These are phyloP conservation scores for Chaetomium globosum DNA, from an alignment of 2,329 filamentous ascomycete genomes.

Conservation along the genomic window DNA sequence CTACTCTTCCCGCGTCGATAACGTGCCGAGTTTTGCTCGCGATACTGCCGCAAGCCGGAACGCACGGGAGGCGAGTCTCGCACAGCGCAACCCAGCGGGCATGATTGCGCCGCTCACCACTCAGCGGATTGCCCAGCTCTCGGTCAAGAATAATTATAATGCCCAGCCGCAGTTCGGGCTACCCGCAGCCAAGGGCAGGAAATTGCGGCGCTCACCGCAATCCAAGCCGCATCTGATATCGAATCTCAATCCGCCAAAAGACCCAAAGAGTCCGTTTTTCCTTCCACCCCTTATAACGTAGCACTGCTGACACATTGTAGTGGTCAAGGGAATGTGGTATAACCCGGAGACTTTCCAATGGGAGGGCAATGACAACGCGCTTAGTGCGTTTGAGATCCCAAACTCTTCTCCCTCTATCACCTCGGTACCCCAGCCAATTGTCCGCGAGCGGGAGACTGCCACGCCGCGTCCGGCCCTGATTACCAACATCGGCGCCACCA, in stretches of 20 bases:
- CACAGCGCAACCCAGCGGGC: conserved; percentile 61
- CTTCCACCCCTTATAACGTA: conserved; percentile 1
- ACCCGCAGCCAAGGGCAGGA: conserved; percentile 55
- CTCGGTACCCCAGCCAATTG: conserved; percentile 48
- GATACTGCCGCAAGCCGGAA: conserved; percentile 68
- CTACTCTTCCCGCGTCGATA: conserved; percentile 59
- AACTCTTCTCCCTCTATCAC: conserved; percentile 57
- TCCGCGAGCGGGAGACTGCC: conserved; percentile 59
- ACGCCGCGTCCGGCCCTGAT: conserved; percentile 79
- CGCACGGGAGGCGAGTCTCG: conserved; percentile 63
- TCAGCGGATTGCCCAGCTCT: conserved; percentile 58
- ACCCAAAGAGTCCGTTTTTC: conserved; percentile 71
- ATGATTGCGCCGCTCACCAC: conserved; percentile 58
- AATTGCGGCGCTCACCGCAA: conserved; percentile 59
- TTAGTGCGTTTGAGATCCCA: conserved; percentile 74
- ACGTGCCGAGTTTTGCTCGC: conserved; percentile 64
- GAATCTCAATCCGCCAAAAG: conserved; percentile 72
- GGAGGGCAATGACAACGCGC: conserved; percentile 93
- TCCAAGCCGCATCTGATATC: conserved; percentile 86
- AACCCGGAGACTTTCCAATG: conserved; percentile 84
- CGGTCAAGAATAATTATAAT: conserved; percentile 53
- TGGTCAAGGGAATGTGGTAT: conserved; percentile 93
- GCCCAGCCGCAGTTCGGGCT: conserved; percentile 46
- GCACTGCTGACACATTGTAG: conserved; percentile 48
- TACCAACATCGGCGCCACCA: conserved; percentile 80